These are phyloP conservation scores for Mortierella hygrophila DNA, from an alignment of 192 early-diverging fungal genomes.

Conservation along the genomic window DNA sequence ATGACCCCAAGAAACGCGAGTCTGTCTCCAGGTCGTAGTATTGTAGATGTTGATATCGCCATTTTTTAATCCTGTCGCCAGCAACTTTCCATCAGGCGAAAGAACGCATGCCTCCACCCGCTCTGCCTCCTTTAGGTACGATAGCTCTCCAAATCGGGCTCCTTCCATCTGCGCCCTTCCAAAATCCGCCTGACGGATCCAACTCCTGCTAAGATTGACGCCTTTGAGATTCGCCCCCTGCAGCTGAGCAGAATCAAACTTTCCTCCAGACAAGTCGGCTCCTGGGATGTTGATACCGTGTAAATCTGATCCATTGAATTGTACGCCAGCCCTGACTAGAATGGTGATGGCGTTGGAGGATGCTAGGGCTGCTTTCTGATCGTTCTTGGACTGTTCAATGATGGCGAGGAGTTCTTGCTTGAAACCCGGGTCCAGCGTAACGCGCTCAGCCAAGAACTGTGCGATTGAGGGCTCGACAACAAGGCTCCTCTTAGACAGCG, in stretches of 20 bases:
- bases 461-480: not conserved
- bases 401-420: conserved; percentile 12
- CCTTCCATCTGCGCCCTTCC: conserved; percentile 4
- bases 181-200: conserved; percentile 13
- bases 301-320: conserved; percentile 15
- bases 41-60: conserved; percentile 13
- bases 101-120: not conserved
- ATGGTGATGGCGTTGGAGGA: conserved; percentile 19
- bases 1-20: not conserved
- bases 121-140: not conserved
- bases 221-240: conserved; percentile 12
- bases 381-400: conserved; percentile 6
- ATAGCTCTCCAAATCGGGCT: not conserved
- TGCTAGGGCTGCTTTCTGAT: not conserved
- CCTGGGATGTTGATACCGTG: conserved; percentile 15
- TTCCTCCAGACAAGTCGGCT: conserved; percentile 12
- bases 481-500: not conserved
- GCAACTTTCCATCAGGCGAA: conserved; percentile 3
- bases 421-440: conserved; percentile 6
- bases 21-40: conserved; percentile 1
- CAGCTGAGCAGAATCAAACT: conserved; percentile 17
- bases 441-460: conserved; percentile 8
- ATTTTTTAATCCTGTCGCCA: not conserved
- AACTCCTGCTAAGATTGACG: conserved; percentile 7
- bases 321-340: conserved; percentile 3